Evolutionary conservation across 2,329 filamentous ascomycete genomes (phyloP).

Genomic region (Aureobasidium leucospermi): DNA sequence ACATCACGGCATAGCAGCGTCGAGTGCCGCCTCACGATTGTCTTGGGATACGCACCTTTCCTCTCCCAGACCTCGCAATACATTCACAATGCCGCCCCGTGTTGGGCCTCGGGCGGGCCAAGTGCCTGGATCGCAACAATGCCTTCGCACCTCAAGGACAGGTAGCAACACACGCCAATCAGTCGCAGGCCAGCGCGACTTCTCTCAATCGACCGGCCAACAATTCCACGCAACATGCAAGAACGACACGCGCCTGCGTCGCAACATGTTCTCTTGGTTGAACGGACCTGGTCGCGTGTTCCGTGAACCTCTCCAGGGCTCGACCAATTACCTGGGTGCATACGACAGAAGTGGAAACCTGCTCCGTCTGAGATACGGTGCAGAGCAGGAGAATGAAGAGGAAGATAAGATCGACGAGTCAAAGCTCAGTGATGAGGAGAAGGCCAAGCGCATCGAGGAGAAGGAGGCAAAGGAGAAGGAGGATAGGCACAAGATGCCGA

Average conservation of each 20-base stretch:
- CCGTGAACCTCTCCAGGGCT: constrained; percentile 40
- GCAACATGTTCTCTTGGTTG: constrained; percentile 53
- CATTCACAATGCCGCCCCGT: constrained; percentile 9
- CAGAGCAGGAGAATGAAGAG: constrained; percentile 19
- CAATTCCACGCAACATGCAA: constrained; percentile 14
- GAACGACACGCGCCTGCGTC: constrained; percentile 42
- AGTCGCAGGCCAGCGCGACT: constrained; percentile 3
- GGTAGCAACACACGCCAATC: background rate
- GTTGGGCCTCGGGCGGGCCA: constrained; percentile 7
- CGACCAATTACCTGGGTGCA: constrained; percentile 50
- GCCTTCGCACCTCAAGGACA: background rate
- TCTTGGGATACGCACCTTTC: background rate
- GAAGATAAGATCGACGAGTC: constrained; percentile 19
- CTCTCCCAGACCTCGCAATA: background rate
- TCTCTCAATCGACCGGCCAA: constrained; percentile 10
- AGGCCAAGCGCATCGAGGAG: constrained; percentile 15
- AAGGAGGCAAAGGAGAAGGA: constrained; percentile 17
- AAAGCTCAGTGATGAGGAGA: constrained; percentile 20
- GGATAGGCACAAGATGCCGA: constrained; percentile 22
- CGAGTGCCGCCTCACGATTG: background rate
- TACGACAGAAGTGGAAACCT: constrained; percentile 46
- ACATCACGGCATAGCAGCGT: background rate
- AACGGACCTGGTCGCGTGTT: constrained; percentile 46
- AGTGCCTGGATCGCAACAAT: constrained; percentile 1
- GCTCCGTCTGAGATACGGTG: constrained; percentile 28